These are phyloP conservation scores for Ceratobasidium theobromae DNA, from an alignment of 1,284 basidiomycete genomes.

Conservation along the genomic window DNA sequence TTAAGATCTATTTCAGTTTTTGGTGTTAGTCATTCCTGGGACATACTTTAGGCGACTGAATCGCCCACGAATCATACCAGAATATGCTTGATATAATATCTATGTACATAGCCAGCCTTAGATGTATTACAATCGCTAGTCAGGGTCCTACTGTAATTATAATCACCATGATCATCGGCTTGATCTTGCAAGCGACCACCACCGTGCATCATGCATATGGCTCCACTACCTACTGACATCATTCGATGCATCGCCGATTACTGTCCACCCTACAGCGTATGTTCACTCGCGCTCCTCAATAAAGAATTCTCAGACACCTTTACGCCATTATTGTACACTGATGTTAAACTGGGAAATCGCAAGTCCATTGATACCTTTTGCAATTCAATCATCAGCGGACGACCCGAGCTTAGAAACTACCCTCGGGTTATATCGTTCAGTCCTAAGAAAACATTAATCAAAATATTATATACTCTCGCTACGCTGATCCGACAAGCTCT, in stretches of 20 bases:
- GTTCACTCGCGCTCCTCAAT: background rate
- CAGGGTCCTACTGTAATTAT: too few species aligned
- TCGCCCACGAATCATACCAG: too few species aligned
- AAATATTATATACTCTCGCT: background rate
- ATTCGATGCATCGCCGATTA: background rate
- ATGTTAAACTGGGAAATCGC: background rate
- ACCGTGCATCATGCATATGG: too few species aligned
- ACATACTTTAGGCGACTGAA: background rate
- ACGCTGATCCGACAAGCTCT: background rate
- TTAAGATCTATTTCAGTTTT: conserved; percentile 9
- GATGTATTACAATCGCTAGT: too few species aligned
- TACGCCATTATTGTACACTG: background rate
- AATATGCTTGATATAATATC: background rate
- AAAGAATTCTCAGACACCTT: background rate
- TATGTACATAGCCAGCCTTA: background rate
- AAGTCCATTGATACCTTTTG: background rate
- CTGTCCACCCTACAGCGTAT: background rate
- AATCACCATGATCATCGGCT: too few species aligned
- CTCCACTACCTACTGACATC: background rate
- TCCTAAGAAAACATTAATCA: background rate
- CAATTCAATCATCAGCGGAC: background rate
- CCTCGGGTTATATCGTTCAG: background rate
- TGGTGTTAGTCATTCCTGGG: conserved; percentile 2
- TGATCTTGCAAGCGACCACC: too few species aligned
- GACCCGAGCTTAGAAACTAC: background rate